A percentile compares a stretch with the other conserved stretches of the same genome.
These are phyloP conservation scores for Lentinula detonsa DNA, from an alignment of 768 basidiomycete genomes.

Conservation along the genomic window DNA sequence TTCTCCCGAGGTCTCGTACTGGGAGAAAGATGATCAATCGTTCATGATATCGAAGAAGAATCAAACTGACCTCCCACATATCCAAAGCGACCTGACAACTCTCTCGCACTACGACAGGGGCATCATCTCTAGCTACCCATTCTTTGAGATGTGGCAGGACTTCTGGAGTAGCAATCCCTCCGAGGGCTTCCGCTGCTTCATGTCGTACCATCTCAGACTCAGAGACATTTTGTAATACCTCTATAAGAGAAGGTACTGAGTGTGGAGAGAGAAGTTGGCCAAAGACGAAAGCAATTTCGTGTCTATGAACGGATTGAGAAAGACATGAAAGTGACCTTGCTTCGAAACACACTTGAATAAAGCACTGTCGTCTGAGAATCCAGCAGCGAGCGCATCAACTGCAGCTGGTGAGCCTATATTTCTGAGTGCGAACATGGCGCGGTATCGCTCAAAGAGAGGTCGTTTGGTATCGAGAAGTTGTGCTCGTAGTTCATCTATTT, in stretches of 20 bases:
- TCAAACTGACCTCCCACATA: slow-evolving; percentile 80
- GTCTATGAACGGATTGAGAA: slow-evolving; percentile 40
- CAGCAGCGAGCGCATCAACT: slow-evolving; percentile 85
- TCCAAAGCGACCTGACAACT: slow-evolving; percentile 96
- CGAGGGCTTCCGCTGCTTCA: slow-evolving; percentile 96
- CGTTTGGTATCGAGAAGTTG: slow-evolving; percentile 61
- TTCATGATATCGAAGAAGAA: not conserved
- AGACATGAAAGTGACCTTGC: not conserved
- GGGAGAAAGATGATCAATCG: slow-evolving; percentile 4
- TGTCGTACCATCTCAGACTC: slow-evolving; percentile 98
- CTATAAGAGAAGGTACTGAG: slow-evolving; percentile 79
- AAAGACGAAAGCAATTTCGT: slow-evolving; percentile 98
- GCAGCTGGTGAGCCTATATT: slow-evolving; percentile 86
- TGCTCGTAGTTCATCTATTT: slow-evolving; percentile 48
- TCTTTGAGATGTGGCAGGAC: slow-evolving; percentile 83
- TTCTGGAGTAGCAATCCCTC: slow-evolving; percentile 93
- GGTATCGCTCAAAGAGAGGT: slow-evolving; percentile 87
- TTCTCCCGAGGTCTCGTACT: slow-evolving; percentile 68
- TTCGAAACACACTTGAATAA: slow-evolving; percentile 74
- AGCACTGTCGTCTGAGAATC: slow-evolving; percentile 84
- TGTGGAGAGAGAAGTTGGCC: slow-evolving; percentile 89
- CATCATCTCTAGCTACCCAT: slow-evolving; percentile 74
- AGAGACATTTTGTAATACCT: slow-evolving; percentile 60
- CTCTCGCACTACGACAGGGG: slow-evolving; percentile 87
- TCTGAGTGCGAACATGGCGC: slow-evolving; percentile 96